Conservation (phyloP, 2,329 filamentous ascomycete species). For the Hypoxylon sp. region DNA sequence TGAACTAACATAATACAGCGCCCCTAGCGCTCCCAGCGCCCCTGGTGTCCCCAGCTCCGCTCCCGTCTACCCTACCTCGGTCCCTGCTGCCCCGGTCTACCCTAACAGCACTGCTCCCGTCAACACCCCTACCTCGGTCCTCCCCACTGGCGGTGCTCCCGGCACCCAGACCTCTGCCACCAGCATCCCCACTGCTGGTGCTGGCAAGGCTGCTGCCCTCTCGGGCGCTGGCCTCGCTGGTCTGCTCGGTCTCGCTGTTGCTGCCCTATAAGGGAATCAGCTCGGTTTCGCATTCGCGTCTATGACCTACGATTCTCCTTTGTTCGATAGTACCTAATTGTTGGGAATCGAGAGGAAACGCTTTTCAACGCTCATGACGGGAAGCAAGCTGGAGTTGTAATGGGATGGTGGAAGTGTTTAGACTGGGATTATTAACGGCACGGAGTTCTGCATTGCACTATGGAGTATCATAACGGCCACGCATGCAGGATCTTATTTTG, state of each 20-base stretch:
- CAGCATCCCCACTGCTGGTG: slow-evolving; percentile 66
- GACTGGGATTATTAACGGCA: slow-evolving; percentile 52
- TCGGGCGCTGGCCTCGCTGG: slow-evolving; percentile 73
- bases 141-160: slow-evolving; percentile 54
- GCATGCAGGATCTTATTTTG: slow-evolving; percentile 56
- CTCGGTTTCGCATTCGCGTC: slow-evolving; percentile 53
- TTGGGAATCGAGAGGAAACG: slow-evolving; percentile 55
- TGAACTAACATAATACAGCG: slow-evolving; percentile 50
- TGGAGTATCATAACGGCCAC: slow-evolving; percentile 55
- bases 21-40: slow-evolving; percentile 46
- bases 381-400: slow-evolving; percentile 55
- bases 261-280: slow-evolving; percentile 68
- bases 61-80: slow-evolving; percentile 26
- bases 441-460: slow-evolving; percentile 57
- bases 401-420: slow-evolving; percentile 49
- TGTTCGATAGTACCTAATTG: slow-evolving; percentile 60
- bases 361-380: slow-evolving; percentile 58
- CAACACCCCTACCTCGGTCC: slow-evolving; percentile 49
- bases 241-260: slow-evolving; percentile 71
- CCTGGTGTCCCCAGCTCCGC: slow-evolving; percentile 11
- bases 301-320: slow-evolving; percentile 59
- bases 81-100: slow-evolving; percentile 52
- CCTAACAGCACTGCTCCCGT: slow-evolving; percentile 57
- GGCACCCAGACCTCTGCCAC: slow-evolving; percentile 51
- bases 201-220: slow-evolving; percentile 69